Conservation (phyloP, 2,329 filamentous ascomycete species). For the Sclerotinia subarctica region DNA sequence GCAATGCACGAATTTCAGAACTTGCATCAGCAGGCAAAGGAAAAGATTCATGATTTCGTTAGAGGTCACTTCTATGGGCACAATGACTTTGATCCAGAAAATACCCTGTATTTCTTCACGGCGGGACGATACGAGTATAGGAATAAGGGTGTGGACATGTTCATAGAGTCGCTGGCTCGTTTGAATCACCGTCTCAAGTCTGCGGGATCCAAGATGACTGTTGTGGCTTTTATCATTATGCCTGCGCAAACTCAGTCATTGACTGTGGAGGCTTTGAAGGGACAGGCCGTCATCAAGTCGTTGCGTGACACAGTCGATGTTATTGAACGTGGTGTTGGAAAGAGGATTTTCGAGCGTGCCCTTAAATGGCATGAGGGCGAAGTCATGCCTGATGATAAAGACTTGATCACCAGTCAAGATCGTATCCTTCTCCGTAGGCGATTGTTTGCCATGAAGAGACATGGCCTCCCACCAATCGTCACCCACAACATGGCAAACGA, state of each 20-base stretch:
- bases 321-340: constrained; percentile 88
- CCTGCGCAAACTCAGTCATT: constrained; percentile 93
- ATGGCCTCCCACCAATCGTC: constrained; percentile 87
- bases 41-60: constrained; percentile 98
- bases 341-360: constrained; percentile 90
- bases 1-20: constrained; percentile 99
- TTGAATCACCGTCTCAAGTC: constrained; percentile 90
- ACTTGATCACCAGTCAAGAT: constrained; percentile 87
- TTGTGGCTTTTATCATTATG: constrained; percentile 99
- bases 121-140: constrained; percentile 95
- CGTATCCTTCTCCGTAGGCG: constrained; percentile 87
- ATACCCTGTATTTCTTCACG: constrained; percentile 97
- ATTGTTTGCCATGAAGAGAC: constrained; percentile 94
- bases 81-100: constrained; percentile 94
- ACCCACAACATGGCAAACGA: constrained; percentile 99
- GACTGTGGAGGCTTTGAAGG: constrained; percentile 92
- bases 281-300: constrained; percentile 96
- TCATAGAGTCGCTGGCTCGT: constrained; percentile 92
- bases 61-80: constrained; percentile 98
- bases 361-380: constrained; percentile 95
- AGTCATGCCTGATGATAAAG: constrained; percentile 91
- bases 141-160: constrained; percentile 99
- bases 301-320: constrained; percentile 88
- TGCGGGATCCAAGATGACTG: constrained; percentile 81
- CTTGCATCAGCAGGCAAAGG: constrained; percentile 90